Base-by-base conservation (phyloP, 306 rosid species). In the Luffa acutangula region DNA sequence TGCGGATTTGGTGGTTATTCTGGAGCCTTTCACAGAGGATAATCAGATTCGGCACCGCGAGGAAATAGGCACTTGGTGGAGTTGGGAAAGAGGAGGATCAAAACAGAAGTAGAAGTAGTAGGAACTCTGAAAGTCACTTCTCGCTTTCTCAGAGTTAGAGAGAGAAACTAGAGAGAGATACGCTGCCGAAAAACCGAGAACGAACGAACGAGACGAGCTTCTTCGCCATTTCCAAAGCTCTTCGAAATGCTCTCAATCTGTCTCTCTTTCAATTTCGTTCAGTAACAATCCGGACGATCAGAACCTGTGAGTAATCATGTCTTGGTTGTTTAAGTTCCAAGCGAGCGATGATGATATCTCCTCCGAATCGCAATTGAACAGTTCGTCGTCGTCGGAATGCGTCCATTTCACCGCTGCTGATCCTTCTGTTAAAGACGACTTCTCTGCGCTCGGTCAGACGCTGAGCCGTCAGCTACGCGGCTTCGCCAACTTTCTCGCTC, bases 401-500 rank as follows among this genome's bases (percentile, higher is more conserved):
- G 60, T 36, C 39, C 60, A 7, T 31, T 39, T 85, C 81, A 48
- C 84, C 85, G 64, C 80, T 20, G 12, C 57, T 15, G 76, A 91
- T 46, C 53, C 87, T 82, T 80, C 79, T 63, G 85, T 88, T 43
- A 84, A 81, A 69, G 92, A 87, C 13, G 97, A 92, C 79, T 49
- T 87, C 36, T 89, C 97, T 31, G 82, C 70, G 34, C 79, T 94
- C 76, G 31, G 86, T 78, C 79, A 79, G 65, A 83, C 88, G 75
- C 87, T 89, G 71, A 78, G 84, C 80, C 85, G 89, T 43, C 90
- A 85, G 77, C 80, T 92, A 76, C 97, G 97, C 71, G 97, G 92
- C 81, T 91, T 95, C 51, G 96, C 96, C 56, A 83, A 87, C 84
- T 95, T 95, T 84, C 90, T 95, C 42, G 97, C 96, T 79, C 97